Base-by-base conservation (phyloP, 371 early-diverging fungal genomes). In the Encephalitozoon hellem region DNA sequence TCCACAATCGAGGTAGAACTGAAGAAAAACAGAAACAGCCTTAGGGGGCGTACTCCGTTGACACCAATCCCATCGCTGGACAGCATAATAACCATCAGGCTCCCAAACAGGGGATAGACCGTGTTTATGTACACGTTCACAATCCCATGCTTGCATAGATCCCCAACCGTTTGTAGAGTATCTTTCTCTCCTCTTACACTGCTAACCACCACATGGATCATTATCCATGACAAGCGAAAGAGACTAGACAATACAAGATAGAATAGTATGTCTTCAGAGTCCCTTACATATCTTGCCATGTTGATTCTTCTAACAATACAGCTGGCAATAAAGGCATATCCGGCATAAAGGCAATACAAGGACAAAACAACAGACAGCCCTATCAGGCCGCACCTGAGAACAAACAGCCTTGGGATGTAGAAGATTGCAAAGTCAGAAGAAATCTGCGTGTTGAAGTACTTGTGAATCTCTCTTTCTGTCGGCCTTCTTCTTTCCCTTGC, bases 1-100 rank as follows among this genome's bases (percentile, higher is more conserved):
- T 59, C 38, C n/a, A 59, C 59, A 34, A 59, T 32, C 30, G 59
- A 59, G 18, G 59, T 59, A 3, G 59, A 59, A n/a, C 59, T 59
- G 15, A 59, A 59, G 38, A 59, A 59, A 59, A 59, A 59, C 28
- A 59, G 34, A 34, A 59, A 32, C 34, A 59, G 59, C 59, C 28
- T 59, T 12, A 59, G n/a, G 15, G 38, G 38, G 2, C 38, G 38
- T 9, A 38, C n/a, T n/a, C 34, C 59, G 6, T 12, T 38, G 18
- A 30, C 34, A 3, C 21, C 18, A 0, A 11, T n/a, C 5, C 38
- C 59, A n/a, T 59, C 59, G 5, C n/a, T 59, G 8, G 38, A 59
- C 12, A 59, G 28, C 34, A 59, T 21, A 30, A 59, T 59, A 26
- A 59, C 59, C 59, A 59, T 59, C 34, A 59, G 30, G 34, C 59